These are phyloP conservation scores for Ehretia macrophylla DNA, from an alignment of 257 asterid genomes.

Conservation along the genomic window DNA sequence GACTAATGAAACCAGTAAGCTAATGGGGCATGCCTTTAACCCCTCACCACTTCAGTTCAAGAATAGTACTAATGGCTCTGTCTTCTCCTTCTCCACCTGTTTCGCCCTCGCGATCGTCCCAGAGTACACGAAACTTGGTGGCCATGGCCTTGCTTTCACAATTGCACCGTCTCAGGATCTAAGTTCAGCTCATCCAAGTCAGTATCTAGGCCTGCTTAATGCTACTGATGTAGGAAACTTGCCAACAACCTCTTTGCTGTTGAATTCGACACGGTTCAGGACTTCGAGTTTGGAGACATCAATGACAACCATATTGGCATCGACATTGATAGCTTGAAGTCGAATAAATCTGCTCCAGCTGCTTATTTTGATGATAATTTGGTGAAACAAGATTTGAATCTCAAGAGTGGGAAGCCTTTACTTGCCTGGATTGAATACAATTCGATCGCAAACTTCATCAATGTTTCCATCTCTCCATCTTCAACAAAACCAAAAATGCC, in stretches of 20 bases:
- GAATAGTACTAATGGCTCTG: slow-evolving; percentile 33
- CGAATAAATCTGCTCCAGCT: slow-evolving; percentile 42
- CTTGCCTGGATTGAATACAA: slow-evolving; percentile 67
- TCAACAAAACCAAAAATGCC: slow-evolving; percentile 42
- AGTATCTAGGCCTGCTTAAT: no score
- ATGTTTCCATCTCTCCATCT: slow-evolving; percentile 48
- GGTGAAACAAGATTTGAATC: slow-evolving; percentile 31
- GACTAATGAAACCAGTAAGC: slow-evolving; percentile 43
- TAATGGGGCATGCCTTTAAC: slow-evolving; percentile 52
- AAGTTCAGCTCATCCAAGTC: slow-evolving; percentile 42
- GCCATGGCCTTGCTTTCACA: slow-evolving; percentile 68
- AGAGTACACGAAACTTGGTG: slow-evolving; percentile 59
- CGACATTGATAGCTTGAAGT: slow-evolving; percentile 46
- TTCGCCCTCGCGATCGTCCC: slow-evolving; percentile 57
- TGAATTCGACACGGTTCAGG: slow-evolving; percentile 72
- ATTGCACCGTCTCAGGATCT: slow-evolving; percentile 34
- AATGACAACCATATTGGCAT: slow-evolving; percentile 58
- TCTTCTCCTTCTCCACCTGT: slow-evolving; percentile 55
- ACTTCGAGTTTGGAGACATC: slow-evolving; percentile 53
- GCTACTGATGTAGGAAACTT: slow-evolving; percentile 37
- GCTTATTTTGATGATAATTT: slow-evolving; percentile 33
- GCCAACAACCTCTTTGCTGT: slow-evolving; percentile 62
- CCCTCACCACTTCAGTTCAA: slow-evolving; percentile 52
- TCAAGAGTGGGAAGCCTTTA: slow-evolving; percentile 43
- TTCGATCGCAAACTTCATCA: slow-evolving; percentile 24